Evolutionary conservation across 257 asterid genomes (phyloP), one percentile per base, ranked within the genome.

Genomic region (Hygrophila difformis): DNA sequence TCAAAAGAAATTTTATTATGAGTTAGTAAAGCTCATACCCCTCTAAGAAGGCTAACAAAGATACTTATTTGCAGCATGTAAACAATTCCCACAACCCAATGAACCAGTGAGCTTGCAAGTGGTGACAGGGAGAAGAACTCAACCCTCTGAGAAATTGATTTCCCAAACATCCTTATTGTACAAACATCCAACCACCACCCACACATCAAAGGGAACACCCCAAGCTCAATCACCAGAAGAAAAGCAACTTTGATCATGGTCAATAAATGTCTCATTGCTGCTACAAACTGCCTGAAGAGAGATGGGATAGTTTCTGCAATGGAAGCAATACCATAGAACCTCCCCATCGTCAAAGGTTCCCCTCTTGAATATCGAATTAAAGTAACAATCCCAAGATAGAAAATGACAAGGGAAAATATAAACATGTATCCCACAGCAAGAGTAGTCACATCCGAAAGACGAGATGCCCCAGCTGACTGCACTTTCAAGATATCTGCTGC

Each of bases 121-220:
- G 98, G 98, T 9, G 94, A 91, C 61, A 76, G 78, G 31, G 98
- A 71, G 72, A 91, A 91, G 78, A 91, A 91, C 66, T 86, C 96
- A 26, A 91, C 87, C 51, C 98, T 82, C 64, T 91, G 96, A 4
- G 93, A 72, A 55, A 91, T 71, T 8, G 98, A 71, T 65, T 79
- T 91, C 55, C 96, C 96, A 44, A 91, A 91, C 98, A 91, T 82
- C 70, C 78, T 79, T 64, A 86, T 68, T 9, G 98, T 91, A 64
- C 98, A 91, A 53, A 91, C 76, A 77, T 91, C 98, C 69, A 91
- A 79, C 96, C 98, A 91, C 98, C 98, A 91, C 12, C 98, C 98
- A 36, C 98, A 91, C 95, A 91, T 80, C 64, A 91, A 67, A 56
- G 98, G 98, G 56, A 91, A 91, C 49, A 86, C 98, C 13, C 98